phyloP scores from a whole-genome alignment of 257 asterid species.

The Solanum piurae region DNA sequence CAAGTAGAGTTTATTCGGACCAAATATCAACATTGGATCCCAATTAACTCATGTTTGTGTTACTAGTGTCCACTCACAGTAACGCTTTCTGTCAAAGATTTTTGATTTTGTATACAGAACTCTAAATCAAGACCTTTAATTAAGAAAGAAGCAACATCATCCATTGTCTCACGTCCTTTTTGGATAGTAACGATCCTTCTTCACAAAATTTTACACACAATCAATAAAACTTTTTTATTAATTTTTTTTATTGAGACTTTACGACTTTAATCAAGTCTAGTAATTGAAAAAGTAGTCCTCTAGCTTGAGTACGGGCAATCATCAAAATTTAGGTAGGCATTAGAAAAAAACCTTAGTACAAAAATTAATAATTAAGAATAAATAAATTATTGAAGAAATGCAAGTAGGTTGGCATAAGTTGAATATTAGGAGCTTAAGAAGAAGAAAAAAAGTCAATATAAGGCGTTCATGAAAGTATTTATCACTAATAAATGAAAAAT shows the following conservation, averaged over 20 bases:
- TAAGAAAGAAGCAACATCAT: neutral
- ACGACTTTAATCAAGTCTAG: neutral
- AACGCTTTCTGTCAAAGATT: accelerated
- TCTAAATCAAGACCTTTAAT: neutral
- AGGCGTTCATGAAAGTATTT: neutral
- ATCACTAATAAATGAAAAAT: neutral
- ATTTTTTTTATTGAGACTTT: neutral
- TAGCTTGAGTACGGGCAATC: neutral
- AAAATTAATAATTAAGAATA: neutral
- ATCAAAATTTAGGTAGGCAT: neutral
- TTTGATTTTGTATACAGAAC: accelerated
- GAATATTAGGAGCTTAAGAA: neutral
- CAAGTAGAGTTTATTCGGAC: neutral
- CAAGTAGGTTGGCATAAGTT: neutral
- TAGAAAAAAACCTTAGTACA: neutral
- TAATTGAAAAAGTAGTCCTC: neutral
- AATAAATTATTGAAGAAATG: neutral
- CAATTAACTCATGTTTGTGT: too few species aligned
- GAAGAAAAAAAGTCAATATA: neutral
- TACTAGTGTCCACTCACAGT: neutral
- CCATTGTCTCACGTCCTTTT: too few species aligned
- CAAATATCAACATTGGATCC: too few species aligned
- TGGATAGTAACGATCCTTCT: neutral
- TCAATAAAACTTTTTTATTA: neutral
- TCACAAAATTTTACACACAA: neutral